Percentiles rank a stretch among this genome's conserved stretches.
Evolutionary conservation across 2,329 filamentous ascomycete genomes (phyloP).

Genomic region (Xylariaceae sp.): DNA sequence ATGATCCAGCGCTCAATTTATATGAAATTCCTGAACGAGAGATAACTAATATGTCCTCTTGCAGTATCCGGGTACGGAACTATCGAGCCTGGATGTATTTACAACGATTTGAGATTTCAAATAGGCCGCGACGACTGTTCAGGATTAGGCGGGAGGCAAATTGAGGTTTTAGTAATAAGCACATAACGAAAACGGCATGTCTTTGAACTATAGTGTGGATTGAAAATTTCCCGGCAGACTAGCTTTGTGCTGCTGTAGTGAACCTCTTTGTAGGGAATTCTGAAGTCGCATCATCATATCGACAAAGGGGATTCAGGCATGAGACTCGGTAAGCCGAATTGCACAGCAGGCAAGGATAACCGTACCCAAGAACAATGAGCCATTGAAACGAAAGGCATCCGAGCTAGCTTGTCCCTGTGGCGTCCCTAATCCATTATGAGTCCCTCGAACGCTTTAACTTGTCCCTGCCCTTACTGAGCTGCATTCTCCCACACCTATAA

Average conservation of each 20-base stretch:
- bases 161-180: neutral
- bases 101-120: conserved; percentile 48
- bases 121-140: neutral
- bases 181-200: conserved; percentile 5
- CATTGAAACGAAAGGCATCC: conserved; percentile 18
- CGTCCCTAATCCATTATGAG: neutral
- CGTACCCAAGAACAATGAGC: conserved; percentile 33
- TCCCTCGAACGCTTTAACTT: neutral
- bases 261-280: conserved; percentile 17
- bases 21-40: neutral
- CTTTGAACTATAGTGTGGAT: conserved; percentile 3
- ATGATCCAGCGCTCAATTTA: neutral
- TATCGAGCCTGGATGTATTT: conserved; percentile 65
- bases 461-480: neutral
- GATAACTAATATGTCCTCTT: conserved; percentile 1
- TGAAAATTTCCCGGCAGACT: neutral
- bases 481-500: conserved; percentile 4
- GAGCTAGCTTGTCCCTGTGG: neutral
- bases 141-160: conserved; percentile 4
- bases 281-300: neutral
- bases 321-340: neutral
- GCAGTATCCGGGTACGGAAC: conserved; percentile 56
- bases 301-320: conserved; percentile 30
- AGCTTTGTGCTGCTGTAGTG: conserved; percentile 10
- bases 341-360: conserved; percentile 8